Conservation (phyloP, 1,284 basidiomycete species). For the Exobasidium rhododendri region DNA sequence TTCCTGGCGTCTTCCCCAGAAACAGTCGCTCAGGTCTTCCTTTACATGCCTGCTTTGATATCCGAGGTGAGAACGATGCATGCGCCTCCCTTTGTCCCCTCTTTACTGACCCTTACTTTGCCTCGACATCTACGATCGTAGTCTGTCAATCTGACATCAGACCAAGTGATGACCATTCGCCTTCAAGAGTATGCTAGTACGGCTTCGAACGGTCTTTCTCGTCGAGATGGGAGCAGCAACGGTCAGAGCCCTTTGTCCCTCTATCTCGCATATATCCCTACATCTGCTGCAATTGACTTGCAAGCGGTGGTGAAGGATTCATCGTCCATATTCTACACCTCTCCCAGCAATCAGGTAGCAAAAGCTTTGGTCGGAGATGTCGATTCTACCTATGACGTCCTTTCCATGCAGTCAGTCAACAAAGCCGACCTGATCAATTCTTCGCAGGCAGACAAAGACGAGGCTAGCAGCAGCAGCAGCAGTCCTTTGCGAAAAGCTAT, state of each 20-base stretch:
- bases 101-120: conserved; percentile 1
- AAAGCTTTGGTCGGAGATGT: conserved; percentile 41
- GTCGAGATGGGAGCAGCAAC: conserved; percentile 1
- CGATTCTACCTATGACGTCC: conserved; percentile 39
- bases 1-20: conserved; percentile 43
- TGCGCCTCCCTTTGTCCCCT: neutral
- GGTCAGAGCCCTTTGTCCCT: conserved; percentile 21
- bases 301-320: conserved; percentile 26
- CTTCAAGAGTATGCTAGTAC: conserved; percentile 26
- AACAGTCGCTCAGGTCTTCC: conserved; percentile 51
- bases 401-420: conserved; percentile 18
- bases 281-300: conserved; percentile 22
- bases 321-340: conserved; percentile 38
- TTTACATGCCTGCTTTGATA: conserved; percentile 47
- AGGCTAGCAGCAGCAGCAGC: neutral
- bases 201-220: neutral
- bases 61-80: conserved; percentile 14
- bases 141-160: conserved; percentile 18
- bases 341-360: conserved; percentile 29
- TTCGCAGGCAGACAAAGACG: conserved; percentile 13
- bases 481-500: conserved; percentile 33
- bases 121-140: neutral
- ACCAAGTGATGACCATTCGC: conserved; percentile 36
- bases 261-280: conserved; percentile 47
- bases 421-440: conserved; percentile 5